Evolutionary conservation across 2,329 filamentous ascomycete genomes (phyloP), one percentile per base, ranked within the genome.

Genomic region (Fusarium sublunatum): DNA sequence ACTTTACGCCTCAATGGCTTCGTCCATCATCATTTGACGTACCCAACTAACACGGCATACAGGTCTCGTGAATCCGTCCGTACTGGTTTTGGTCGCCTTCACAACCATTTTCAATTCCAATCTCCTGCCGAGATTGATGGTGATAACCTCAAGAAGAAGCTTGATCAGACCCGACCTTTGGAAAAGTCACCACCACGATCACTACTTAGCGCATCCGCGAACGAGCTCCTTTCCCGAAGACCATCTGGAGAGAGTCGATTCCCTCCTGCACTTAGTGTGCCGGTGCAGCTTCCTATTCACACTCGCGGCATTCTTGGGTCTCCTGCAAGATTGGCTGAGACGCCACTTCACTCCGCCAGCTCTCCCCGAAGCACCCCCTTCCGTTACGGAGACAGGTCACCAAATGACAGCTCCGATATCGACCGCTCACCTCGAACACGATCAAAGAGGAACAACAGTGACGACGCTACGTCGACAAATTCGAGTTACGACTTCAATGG

Each of bases 141-240:
- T 57, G 80, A 77, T 56, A 78, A 75, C 47, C 79, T 86, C 69
- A 81, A 85, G 57, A 83, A 83, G 71, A 87, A 84, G 73, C 76
- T 87, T n/a, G 79, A 86, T 54, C 78, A 80, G 2, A 73, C 79
- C 34, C 76, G 79, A 34, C 76, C 74, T 0, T 67, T 79, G n/a
- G 81, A 83, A 53, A 81, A 77, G 13, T 79, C 81, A 8, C 78
- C 81, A 2, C 77, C 81, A 22, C 77, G 78, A 44, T 80, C 81
- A 9, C 74, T 76, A 5, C 73, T 83, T 6, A 80, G 77, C 53
- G 72, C 77, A 9, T 81, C 80, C 2, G 64, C 77, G 22, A 76
- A 73, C 51, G 79, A 82, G 41, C 60, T 74, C 7, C 68, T 76
- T 19, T 67, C 76, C 3, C 74, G 76, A 38, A 75, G 78, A 11